Conservation (phyloP, 129 eudicot species). For the Artemisia argyi region DNA sequence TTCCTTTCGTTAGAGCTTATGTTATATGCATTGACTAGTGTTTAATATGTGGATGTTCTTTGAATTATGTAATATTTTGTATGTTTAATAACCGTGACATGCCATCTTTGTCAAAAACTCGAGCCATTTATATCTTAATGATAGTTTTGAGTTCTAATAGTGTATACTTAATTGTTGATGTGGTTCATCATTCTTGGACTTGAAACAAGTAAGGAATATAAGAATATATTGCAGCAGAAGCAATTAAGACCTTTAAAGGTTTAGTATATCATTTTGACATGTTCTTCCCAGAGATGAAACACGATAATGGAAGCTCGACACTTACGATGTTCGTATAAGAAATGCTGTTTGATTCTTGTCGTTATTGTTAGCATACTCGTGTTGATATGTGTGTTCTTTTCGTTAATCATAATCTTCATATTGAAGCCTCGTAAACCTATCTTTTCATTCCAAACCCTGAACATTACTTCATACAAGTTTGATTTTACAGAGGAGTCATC, state of each 20-base stretch:
- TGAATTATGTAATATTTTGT: conserved; percentile 27
- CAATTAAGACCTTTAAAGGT: neutral
- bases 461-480: conserved; percentile 47
- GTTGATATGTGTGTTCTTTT: conserved; percentile 16
- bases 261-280: neutral
- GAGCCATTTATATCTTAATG: conserved; percentile 1
- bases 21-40: conserved; percentile 4
- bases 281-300: conserved; percentile 21
- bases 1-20: conserved; percentile 6
- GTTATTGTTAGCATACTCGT: conserved; percentile 17
- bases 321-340: conserved; percentile 35
- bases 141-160: conserved; percentile 15
- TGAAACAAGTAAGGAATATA: conserved; percentile 11
- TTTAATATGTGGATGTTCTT: conserved; percentile 18
- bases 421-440: conserved; percentile 57
- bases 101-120: neutral
- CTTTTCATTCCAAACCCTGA: conserved; percentile 39
- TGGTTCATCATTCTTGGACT: neutral
- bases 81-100: conserved; percentile 16
- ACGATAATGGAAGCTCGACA: conserved; percentile 19
- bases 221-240: conserved; percentile 19
- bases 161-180: neutral
- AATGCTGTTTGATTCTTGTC: conserved; percentile 38
- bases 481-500: conserved; percentile 22
- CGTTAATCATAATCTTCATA: conserved; percentile 36